Percentiles rank a stretch among this genome's conserved stretches.
Conservation (phyloP, 75 land plant species). For the Chamaecyparis obtusa region DNA sequence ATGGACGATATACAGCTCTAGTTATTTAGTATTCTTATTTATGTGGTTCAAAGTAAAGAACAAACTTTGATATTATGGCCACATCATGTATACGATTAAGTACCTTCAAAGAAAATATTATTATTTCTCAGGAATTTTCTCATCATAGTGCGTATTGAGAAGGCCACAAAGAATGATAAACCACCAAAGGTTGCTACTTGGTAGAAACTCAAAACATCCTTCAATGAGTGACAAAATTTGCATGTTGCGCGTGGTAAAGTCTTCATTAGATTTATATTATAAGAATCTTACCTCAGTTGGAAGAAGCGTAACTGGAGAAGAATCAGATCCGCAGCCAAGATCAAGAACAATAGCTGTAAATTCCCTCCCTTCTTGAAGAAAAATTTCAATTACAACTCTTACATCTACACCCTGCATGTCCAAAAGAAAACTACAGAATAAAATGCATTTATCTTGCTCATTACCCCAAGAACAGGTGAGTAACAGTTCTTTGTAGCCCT, state of each 20-base stretch:
- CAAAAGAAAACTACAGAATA: slow-evolving; percentile 2
- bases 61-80: background rate
- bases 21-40: background rate
- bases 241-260: background rate
- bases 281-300: slow-evolving; percentile 65
- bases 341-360: slow-evolving; percentile 90
- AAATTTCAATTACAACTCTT: slow-evolving; percentile 65
- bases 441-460: background rate
- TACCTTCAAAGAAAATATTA: background rate
- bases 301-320: slow-evolving; percentile 62
- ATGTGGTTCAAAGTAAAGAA: background rate
- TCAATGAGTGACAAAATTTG: background rate
- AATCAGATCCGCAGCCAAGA: slow-evolving; percentile 50
- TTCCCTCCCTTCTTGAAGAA: slow-evolving; percentile 73
- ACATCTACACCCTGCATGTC: slow-evolving; percentile 66
- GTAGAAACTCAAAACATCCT: background rate
- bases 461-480: slow-evolving; percentile 1
- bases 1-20: background rate
- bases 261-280: background rate
- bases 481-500: background rate
- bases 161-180: background rate
- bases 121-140: background rate
- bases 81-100: background rate
- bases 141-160: background rate
- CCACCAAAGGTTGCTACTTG: background rate